A percentile compares a stretch with the other conserved stretches of the same genome.
Evolutionary conservation across 2,329 filamentous ascomycete genomes (phyloP).

Genomic region (Chrysoporthe austroafricana): DNA sequence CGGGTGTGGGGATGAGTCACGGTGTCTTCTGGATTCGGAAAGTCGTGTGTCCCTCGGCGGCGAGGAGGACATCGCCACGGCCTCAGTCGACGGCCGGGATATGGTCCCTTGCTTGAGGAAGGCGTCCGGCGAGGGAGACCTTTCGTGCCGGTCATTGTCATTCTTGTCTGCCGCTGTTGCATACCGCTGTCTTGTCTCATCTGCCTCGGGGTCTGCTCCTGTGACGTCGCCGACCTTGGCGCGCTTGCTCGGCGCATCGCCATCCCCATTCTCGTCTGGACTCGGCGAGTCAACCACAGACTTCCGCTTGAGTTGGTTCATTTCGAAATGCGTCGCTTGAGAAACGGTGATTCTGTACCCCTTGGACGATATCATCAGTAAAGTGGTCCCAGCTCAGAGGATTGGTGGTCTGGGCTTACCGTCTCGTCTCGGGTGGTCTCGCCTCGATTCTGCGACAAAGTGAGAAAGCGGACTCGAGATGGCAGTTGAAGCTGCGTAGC

Average conservation of each 20-base stretch:
- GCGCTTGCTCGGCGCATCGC: slow-evolving; percentile 25
- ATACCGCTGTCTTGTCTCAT: background rate
- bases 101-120: background rate
- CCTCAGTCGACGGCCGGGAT: slow-evolving; percentile 3
- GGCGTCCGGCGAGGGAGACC: background rate
- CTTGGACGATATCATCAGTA: background rate
- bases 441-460: background rate
- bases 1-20: slow-evolving; percentile 2
- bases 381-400: too few relatives aligned
- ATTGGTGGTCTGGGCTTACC: background rate
- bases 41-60: slow-evolving; percentile 14
- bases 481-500: background rate
- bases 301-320: slow-evolving; percentile 26
- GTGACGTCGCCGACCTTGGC: slow-evolving; percentile 3
- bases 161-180: slow-evolving; percentile 8
- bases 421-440: background rate
- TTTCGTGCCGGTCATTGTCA: background rate
- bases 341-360: slow-evolving; percentile 1
- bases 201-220: background rate
- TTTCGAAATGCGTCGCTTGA: slow-evolving; percentile 11
- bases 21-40: background rate
- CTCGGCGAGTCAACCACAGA: slow-evolving; percentile 19
- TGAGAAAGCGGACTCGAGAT: background rate
- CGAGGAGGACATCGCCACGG: background rate
- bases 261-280: slow-evolving; percentile 12